These are phyloP conservation scores for Dentipellis fragilis DNA, from an alignment of 768 basidiomycete genomes.

Conservation along the genomic window DNA sequence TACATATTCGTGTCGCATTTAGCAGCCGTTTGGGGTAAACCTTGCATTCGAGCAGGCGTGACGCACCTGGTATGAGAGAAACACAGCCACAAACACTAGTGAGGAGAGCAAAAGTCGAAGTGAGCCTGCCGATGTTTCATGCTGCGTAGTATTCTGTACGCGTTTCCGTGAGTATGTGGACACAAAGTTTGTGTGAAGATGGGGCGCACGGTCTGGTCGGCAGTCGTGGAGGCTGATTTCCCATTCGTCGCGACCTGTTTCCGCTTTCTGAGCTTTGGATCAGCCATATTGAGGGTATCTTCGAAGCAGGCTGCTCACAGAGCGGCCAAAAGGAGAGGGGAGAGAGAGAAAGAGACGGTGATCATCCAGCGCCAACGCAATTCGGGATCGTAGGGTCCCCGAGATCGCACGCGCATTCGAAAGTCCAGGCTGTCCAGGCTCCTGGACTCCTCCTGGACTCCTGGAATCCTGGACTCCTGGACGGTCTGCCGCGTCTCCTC, in stretches of 20 bases:
- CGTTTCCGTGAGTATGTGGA: background rate
- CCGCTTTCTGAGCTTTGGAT: background rate
- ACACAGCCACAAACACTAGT: background rate
- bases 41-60: no score
- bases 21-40: background rate
- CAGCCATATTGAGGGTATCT: slow-evolving; percentile 8
- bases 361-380: no score
- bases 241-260: background rate
- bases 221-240: background rate
- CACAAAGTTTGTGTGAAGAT: background rate
- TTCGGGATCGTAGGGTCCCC: no score
- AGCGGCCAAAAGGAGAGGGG: slow-evolving; percentile 38
- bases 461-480: no score
- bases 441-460: no score
- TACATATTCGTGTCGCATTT: background rate
- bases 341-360: no score
- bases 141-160: background rate
- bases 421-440: no score
- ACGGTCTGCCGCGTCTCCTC: no score
- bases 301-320: slow-evolving; percentile 42
- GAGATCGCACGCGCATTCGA: no score
- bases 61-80: slow-evolving; percentile 7
- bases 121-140: background rate
- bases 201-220: background rate
- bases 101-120: background rate